Evolutionary conservation across 2,329 filamentous ascomycete genomes (phyloP), one percentile per base, ranked within the genome.

Genomic region (Trichoderma oligosporum): DNA sequence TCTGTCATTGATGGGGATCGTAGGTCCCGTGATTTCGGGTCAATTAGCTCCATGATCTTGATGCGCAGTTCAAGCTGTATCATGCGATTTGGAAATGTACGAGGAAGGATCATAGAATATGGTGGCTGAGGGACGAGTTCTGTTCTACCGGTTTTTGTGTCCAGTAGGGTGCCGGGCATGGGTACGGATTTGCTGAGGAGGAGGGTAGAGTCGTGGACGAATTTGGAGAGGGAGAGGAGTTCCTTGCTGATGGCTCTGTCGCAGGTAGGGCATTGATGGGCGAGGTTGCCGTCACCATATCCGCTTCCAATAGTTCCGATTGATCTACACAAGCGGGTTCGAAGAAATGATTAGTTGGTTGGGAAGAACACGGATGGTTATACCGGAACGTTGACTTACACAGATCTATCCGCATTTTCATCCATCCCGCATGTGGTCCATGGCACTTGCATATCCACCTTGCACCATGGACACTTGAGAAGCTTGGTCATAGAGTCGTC

Each of bases 151-250:
- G 66, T 75, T 1, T 71, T 68, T 0, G 77, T 66, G 11, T 82
- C 75, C 7, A 90, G 75, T 6, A 90, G 67, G 0, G 87, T 91
- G 1, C 88, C 87, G 0, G 86, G 84, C 76, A 92, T 82, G 0
- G 87, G 83, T 1, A 61, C 55, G 5, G 52, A 44, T 31, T 35
- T 56, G 27, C 29, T 44, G 22, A 62, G 60, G 2, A 62, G 16
- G 2, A 60, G 18, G 2, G 55, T 12, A 11, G 60, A 31, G n/a
- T 62, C 61, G 67, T 70, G 48, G 76, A 73, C 29, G 63, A 91
- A 89, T 62, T 85, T 87, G 46, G 70, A 74, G 2, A 85, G 78
- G 20, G 80, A 77, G 0, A 91, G 76, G 2, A 76, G 71, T 44
- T 87, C 78, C 62, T 85, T 83, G 12, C 76, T 78, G 58, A 88